Base-by-base conservation (phyloP, 2,329 filamentous ascomycete species). In the Pezicula neosporulosa region DNA sequence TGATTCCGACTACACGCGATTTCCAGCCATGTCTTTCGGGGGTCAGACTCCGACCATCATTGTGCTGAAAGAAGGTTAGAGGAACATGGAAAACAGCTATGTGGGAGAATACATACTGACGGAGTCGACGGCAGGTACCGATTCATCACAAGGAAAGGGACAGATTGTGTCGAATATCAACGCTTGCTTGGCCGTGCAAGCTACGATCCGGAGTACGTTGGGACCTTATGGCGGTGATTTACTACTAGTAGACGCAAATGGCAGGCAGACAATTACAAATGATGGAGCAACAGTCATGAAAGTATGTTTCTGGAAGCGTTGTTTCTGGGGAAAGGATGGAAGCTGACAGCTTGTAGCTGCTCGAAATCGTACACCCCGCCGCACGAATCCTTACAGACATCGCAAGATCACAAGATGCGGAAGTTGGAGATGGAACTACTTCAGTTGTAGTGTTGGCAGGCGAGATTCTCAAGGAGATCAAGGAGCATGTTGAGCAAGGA, bases 231-330 rank as follows among this genome's bases (percentile, higher is more conserved):
- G 94, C 69, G 94, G 94, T 66, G 94, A 99, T 75, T 76, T 97
- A 69, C 80, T 99, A 70, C 86, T 99, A 75, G 93, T 97, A 51
- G 94, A 97, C 73, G 86, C 85, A 72, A 97, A 97, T 78, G 94
- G 94, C 71, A 86, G 77, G 72, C 91, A 97, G 76, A 99, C 94
- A 50, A 97, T 99, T 69, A 99, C 94, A 64, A 99, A 99, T 74
- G 94, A 99, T 76, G 94, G 94, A 68, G 94, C 94, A 45, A 99
- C 94, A 47, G 94, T 97, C 56, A 99, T 99, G 94, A 97, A 97
- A 86, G 89, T 90, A 70, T 62, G n/a, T n/a, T n/a, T n/a, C n/a
- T n/a, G 72, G 50, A 7, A 15, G 36, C 27, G 15, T 37, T 38
- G 8, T 5, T 4, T 7, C 35, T 30, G n/a, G 7, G 35, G 7